These are phyloP conservation scores for Karstenula rhodostoma DNA, from an alignment of 2,329 filamentous ascomycete genomes.

Conservation along the genomic window DNA sequence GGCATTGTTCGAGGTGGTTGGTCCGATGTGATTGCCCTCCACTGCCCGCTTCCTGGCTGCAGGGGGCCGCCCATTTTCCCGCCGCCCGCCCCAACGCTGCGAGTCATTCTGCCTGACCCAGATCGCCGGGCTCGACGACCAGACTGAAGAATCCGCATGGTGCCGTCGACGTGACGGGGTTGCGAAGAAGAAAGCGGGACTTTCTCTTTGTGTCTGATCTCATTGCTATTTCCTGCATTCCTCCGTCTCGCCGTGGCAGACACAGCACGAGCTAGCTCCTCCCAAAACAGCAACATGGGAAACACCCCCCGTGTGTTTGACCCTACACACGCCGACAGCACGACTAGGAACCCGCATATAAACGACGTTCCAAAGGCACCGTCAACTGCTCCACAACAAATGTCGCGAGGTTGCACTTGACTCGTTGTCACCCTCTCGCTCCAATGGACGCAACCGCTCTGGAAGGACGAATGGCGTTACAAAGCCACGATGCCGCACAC, in stretches of 20 bases:
- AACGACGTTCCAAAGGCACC: neutral
- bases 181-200: neutral
- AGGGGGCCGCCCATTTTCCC: neutral
- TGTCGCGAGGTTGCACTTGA: neutral
- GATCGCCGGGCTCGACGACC: neutral
- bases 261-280: neutral
- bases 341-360: neutral
- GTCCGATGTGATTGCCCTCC: slow-evolving; percentile 5
- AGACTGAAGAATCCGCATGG: neutral
- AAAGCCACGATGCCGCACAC: slow-evolving; percentile 8
- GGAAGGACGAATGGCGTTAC: neutral
- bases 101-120: neutral
- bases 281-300: neutral
- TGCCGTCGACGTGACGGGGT: neutral
- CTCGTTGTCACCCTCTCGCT: neutral
- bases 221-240: neutral
- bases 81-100: neutral
- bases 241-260: neutral
- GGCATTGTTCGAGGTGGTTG: neutral
- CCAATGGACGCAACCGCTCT: slow-evolving; percentile 3
- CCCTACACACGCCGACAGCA: neutral
- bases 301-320: neutral
- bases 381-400: neutral
- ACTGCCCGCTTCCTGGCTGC: slow-evolving; percentile 3
- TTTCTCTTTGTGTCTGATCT: neutral